Evolutionary conservation across 2,329 filamentous ascomycete genomes (phyloP), one percentile per base, ranked within the genome.

Genomic region (Thyridium curvatum): DNA sequence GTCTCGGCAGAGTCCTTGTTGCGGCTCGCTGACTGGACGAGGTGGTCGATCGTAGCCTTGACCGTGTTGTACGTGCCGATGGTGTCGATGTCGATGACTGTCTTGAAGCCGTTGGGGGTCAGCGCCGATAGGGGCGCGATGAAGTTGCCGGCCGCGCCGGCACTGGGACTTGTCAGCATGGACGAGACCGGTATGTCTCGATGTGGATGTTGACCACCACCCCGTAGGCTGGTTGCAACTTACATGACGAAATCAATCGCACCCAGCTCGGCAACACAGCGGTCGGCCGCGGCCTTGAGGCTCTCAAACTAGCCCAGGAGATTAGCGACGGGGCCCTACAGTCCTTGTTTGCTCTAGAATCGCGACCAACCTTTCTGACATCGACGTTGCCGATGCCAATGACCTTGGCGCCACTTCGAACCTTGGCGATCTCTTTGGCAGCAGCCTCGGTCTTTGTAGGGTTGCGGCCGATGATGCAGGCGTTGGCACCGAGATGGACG

Each of bases 61-160:
- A 95, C 73, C 3, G 89, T 95, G 68, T 97, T 94, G 67, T 86
- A 98, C 13, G 86, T 94, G 26, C 93, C 93, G 29, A 97, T 63
- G 3, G 95, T 84, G 58, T 97, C 93, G 54, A 98, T 98, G 45
- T 97, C 93, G 53, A 97, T 91, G 48, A 98, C 93, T 0, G 86
- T 74, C 62, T 90, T 94, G 79, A 98, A 94, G 4, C 87, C 93
- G 57, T 97, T 97, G 42, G 85, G 66, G 31, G 80, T 88, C 36
- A 97, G 76, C 45, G 83, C 83, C 31, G 83, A 76, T 43, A 97
- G 83, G 4, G 91, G 85, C 1, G 88, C 84, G 16, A 98, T 73
- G 62, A 97, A 98, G 63, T 98, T 98, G 42, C 93, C 93, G 14
- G 93, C 93, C 12, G 93, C 93, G 37, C 93, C 93, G 15, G 91